Evolutionary conservation across 495 filamentous ascomycete genomes (phyloP).

Genomic region (Umbilicaria muhlenbergii): DNA sequence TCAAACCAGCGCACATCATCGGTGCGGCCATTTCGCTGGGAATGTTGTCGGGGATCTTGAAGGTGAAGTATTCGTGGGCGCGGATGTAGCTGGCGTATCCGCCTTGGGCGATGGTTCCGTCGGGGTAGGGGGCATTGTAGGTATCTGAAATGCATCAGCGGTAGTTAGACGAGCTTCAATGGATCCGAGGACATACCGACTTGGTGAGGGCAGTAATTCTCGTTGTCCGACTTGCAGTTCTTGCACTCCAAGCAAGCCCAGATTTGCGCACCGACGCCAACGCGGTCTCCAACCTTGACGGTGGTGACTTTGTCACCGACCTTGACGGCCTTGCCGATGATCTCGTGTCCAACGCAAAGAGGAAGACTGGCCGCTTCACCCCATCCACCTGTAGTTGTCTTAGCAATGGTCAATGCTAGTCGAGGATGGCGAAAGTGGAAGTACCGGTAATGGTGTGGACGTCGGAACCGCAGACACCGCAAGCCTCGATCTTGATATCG

Average conservation of each 20-base stretch:
- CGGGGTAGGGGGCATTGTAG: constrained; percentile 48
- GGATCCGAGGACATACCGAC: constrained; percentile 24
- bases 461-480: constrained; percentile 68
- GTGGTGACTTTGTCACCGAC: constrained; percentile 51
- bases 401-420: too few relatives aligned
- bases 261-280: constrained; percentile 67
- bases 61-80: constrained; percentile 56
- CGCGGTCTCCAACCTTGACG: constrained; percentile 59
- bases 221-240: constrained; percentile 54
- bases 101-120: constrained; percentile 44
- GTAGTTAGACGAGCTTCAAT: not conserved
- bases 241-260: constrained; percentile 55
- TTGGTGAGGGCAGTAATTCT: constrained; percentile 61
- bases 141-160: constrained; percentile 29
- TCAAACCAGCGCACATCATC: constrained; percentile 82
- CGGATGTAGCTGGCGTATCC: constrained; percentile 57
- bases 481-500: constrained; percentile 56
- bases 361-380: constrained; percentile 46
- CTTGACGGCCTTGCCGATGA: constrained; percentile 54
- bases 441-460: constrained; percentile 56
- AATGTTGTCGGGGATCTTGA: constrained; percentile 62
- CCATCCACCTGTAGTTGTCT: constrained; percentile 40
- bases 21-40: constrained; percentile 54
- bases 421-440: not conserved
- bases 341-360: constrained; percentile 60